Conservation (phyloP, 306 rosid genomes). For the Castanea mollissima region DNA sequence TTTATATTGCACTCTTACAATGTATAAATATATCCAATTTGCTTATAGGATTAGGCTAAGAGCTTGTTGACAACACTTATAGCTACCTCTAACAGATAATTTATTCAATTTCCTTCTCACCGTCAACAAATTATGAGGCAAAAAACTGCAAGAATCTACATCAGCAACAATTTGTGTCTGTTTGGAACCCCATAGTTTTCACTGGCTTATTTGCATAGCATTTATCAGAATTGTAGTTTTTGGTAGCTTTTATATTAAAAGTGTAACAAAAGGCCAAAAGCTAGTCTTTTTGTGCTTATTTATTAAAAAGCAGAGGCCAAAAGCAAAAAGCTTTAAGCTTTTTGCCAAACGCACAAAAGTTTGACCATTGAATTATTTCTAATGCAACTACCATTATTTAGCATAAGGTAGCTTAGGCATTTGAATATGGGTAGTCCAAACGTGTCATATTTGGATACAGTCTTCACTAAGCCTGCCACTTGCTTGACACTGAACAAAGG, state of each 20-base stretch:
- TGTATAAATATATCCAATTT: background rate
- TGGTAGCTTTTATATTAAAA: too few relatives aligned
- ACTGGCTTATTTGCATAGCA: too few relatives aligned
- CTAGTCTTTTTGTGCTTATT: too few relatives aligned
- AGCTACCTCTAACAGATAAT: background rate
- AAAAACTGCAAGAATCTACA: background rate
- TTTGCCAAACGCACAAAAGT: background rate
- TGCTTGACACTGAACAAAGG: slow-evolving; percentile 4
- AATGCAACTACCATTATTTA: background rate
- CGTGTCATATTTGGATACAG: background rate
- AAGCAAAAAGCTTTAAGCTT: too few relatives aligned
- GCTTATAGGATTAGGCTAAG: background rate
- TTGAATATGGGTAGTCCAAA: background rate
- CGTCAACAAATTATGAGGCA: background rate
- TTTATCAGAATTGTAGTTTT: too few relatives aligned
- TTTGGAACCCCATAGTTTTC: too few relatives aligned
- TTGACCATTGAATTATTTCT: background rate
- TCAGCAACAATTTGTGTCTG: background rate
- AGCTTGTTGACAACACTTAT: background rate
- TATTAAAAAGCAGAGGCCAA: too few relatives aligned
- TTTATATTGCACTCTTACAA: background rate
- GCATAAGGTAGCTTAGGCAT: background rate
- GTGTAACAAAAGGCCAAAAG: too few relatives aligned
- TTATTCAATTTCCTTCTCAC: background rate
- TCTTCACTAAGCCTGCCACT: background rate